Evolutionary conservation across 116 monocot species (phyloP).

Genomic region (Posidonia oceanica): DNA sequence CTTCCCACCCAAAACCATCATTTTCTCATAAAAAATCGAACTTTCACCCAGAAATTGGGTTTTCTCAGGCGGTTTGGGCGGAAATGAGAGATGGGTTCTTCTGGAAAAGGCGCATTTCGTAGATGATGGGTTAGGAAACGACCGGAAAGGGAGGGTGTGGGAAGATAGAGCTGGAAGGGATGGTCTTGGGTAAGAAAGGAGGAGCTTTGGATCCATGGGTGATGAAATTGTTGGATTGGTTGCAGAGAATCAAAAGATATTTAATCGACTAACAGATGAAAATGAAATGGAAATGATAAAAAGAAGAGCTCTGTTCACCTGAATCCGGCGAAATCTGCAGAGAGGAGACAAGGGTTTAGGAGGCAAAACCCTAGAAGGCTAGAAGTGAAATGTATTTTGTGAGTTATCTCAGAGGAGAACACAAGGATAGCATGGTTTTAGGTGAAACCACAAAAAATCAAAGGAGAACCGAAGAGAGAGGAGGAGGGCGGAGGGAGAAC

Average conservation of each 20-base stretch:
- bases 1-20: constrained; percentile 4
- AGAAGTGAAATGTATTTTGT: background rate
- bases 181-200: constrained; percentile 21
- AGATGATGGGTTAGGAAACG: constrained; percentile 5
- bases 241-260: background rate
- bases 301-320: background rate
- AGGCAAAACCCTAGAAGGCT: constrained; percentile 2
- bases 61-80: constrained; percentile 8
- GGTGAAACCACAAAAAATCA: no score
- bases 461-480: no score
- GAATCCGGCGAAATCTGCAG: no score
- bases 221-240: background rate
- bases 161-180: background rate
- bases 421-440: background rate
- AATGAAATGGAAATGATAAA: background rate
- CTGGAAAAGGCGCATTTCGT: constrained; percentile 9
- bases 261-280: background rate
- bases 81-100: constrained; percentile 11
- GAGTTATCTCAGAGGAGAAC: background rate
- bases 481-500: no score
- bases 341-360: background rate
- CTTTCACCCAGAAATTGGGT: constrained; percentile 35
- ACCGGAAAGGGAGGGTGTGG: background rate
- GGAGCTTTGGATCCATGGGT: constrained; percentile 42
- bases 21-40: constrained; percentile 16